These are phyloP conservation scores for Hanseniaspora clermontiae DNA, from an alignment of 805 yeast species.

Conservation along the genomic window DNA sequence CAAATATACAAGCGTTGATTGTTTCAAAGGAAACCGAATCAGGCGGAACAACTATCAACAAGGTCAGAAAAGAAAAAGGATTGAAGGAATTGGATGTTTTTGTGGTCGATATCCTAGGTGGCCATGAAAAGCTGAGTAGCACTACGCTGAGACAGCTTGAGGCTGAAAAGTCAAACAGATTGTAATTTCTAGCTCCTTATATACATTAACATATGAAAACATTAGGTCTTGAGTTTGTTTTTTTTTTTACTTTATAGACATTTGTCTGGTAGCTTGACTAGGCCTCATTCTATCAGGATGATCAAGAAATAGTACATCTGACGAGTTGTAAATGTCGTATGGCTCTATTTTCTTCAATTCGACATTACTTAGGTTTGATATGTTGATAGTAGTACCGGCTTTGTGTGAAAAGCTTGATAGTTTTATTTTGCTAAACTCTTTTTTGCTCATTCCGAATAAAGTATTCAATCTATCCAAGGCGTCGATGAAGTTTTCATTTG, in stretches of 20 bases:
- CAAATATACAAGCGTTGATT: conserved; percentile 64
- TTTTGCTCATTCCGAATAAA: conserved; percentile 62
- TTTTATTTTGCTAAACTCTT: conserved; percentile 64
- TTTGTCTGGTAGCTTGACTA: conserved; percentile 41
- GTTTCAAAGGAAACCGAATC: conserved; percentile 65
- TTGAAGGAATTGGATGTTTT: conserved; percentile 40
- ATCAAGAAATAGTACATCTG: conserved; percentile 61
- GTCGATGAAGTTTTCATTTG: conserved; percentile 50
- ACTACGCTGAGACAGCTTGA: conserved; percentile 51
- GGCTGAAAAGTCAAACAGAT: background rate
- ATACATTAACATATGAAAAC: no score
- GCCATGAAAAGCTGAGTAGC: conserved; percentile 68
- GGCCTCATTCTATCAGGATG: conserved; percentile 71
- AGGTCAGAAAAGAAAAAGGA: conserved; percentile 44
- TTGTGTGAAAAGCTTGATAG: conserved; percentile 30
- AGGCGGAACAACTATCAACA: conserved; percentile 68
- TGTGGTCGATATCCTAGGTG: conserved; percentile 56
- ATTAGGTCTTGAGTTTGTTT: background rate
- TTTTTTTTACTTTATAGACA: conserved; percentile 35
- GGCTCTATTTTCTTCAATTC: conserved; percentile 33
- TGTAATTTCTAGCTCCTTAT: no score
- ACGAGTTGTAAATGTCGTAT: conserved; percentile 40
- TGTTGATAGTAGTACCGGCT: conserved; percentile 29
- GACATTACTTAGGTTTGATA: conserved; percentile 40
- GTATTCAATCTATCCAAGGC: conserved; percentile 57